Percentiles rank a stretch among this genome's conserved stretches.
Evolutionary conservation across 768 basidiomycete genomes (phyloP).

Genomic region (button mushroom (Agaricus bisporus)): DNA sequence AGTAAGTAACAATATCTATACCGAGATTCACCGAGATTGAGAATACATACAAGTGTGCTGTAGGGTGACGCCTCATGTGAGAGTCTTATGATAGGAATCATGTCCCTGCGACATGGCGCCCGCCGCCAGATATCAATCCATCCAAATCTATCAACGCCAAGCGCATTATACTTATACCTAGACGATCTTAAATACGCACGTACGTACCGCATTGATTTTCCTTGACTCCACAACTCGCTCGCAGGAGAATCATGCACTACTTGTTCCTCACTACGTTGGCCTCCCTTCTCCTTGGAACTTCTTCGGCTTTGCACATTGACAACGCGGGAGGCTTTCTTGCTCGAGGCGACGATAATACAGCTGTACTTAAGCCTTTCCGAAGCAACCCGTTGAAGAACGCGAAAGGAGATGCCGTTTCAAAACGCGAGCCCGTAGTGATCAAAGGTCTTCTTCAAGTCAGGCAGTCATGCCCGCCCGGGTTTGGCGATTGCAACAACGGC

Average conservation of each 20-base stretch:
- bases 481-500: neutral
- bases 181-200: neutral
- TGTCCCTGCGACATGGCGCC: no score
- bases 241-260: neutral
- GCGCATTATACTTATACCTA: no score
- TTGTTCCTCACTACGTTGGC: neutral
- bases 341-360: neutral
- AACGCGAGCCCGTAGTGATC: slow-evolving; percentile 1
- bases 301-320: neutral
- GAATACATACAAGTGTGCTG: no score
- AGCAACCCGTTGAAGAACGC: neutral
- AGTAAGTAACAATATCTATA: no score
- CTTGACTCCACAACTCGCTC: neutral
- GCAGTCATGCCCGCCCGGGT: slow-evolving; percentile 3
- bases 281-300: neutral
- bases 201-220: neutral
- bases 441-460: slow-evolving; percentile 3
- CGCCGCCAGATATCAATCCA: no score
- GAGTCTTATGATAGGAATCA: no score
- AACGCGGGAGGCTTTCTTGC: neutral
- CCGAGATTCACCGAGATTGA: no score
- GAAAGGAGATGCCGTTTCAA: neutral
- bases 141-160: no score
- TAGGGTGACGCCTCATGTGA: no score
- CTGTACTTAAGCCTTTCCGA: neutral